These are phyloP conservation scores for Halophytophthora batemanensis DNA, from an alignment of 352 stramenopile species.

Conservation along the genomic window DNA sequence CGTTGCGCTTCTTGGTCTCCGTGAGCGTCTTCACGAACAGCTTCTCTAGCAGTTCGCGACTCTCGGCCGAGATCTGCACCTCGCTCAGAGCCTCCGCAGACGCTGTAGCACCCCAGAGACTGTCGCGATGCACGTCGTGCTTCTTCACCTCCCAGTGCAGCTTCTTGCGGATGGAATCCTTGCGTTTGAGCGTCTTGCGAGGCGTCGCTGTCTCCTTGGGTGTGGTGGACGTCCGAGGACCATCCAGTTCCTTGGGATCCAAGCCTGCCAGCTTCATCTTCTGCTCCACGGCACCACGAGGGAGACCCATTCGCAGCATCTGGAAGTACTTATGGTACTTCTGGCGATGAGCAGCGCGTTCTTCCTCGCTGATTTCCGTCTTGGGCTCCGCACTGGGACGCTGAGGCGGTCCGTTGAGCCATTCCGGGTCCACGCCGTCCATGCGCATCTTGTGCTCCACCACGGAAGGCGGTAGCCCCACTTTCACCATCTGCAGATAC, in stretches of 20 bases:
- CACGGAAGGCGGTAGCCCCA: constrained; percentile 55
- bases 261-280: constrained; percentile 79
- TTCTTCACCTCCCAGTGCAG: constrained; percentile 80
- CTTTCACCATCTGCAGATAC: constrained; percentile 79
- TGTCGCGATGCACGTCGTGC: constrained; percentile 47
- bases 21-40: constrained; percentile 75
- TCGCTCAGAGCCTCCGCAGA: constrained; percentile 40
- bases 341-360: constrained; percentile 50
- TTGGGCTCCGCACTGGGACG: constrained; percentile 17
- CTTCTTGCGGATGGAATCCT: constrained; percentile 83
- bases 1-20: constrained; percentile 46
- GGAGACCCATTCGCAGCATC: constrained; percentile 77
- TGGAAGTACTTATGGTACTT: constrained; percentile 86
- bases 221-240: constrained; percentile 28
- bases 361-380: constrained; percentile 36
- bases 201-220: constrained; percentile 21
- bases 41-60: constrained; percentile 68
- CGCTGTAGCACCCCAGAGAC: constrained; percentile 50
- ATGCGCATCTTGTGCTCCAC: constrained; percentile 87
- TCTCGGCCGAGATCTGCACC: constrained; percentile 68
- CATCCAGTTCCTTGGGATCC: constrained; percentile 66
- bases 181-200: constrained; percentile 39
- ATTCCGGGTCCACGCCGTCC: constrained; percentile 61
- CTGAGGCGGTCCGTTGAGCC: constrained; percentile 60
- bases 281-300: constrained; percentile 76